These are phyloP conservation scores for Sanghuangporus baumii DNA, from an alignment of 1,284 basidiomycete species.

Conservation along the genomic window DNA sequence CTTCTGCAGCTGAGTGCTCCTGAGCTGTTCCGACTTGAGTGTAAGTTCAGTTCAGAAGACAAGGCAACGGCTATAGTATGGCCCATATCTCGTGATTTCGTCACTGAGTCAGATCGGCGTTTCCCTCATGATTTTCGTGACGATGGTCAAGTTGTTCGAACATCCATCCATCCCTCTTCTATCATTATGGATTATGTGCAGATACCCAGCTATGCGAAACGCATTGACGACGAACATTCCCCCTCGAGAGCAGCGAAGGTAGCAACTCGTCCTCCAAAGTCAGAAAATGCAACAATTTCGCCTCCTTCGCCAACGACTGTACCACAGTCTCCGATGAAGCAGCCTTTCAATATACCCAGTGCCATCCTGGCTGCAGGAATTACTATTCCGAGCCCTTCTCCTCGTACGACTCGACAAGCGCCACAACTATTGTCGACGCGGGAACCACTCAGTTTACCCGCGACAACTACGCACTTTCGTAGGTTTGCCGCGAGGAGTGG, in stretches of 20 bases:
- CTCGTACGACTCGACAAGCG: conserved; percentile 23
- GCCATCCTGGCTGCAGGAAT: conserved; percentile 20
- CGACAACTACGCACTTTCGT: conserved; percentile 67
- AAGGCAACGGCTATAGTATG: too few species aligned
- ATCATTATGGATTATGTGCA: conserved; percentile 39
- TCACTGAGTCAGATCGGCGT: too few species aligned
- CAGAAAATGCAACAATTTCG: conserved; percentile 5
- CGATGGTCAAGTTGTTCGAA: too few species aligned
- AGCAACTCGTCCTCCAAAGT: conserved; percentile 22
- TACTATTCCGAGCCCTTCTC: conserved; percentile 20
- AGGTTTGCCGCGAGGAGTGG: conserved; percentile 63
- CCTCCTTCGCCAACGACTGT: conserved; percentile 2
- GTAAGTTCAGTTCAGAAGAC: too few species aligned
- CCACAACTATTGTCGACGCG: conserved; percentile 37
- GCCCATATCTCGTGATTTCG: too few species aligned
- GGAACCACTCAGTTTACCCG: conserved; percentile 66
- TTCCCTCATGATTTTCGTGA: too few species aligned
- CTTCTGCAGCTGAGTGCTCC: too few species aligned
- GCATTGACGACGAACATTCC: conserved; percentile 26
- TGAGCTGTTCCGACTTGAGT: too few species aligned
- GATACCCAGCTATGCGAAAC: conserved; percentile 42
- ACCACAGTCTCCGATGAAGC: conserved; percentile 15
- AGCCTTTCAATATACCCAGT: conserved; percentile 19
- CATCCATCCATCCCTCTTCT: not conserved
- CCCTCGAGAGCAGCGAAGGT: conserved; percentile 38